These are phyloP conservation scores for Nemania bipapillata DNA, from an alignment of 2,329 filamentous ascomycete genomes.

Conservation along the genomic window DNA sequence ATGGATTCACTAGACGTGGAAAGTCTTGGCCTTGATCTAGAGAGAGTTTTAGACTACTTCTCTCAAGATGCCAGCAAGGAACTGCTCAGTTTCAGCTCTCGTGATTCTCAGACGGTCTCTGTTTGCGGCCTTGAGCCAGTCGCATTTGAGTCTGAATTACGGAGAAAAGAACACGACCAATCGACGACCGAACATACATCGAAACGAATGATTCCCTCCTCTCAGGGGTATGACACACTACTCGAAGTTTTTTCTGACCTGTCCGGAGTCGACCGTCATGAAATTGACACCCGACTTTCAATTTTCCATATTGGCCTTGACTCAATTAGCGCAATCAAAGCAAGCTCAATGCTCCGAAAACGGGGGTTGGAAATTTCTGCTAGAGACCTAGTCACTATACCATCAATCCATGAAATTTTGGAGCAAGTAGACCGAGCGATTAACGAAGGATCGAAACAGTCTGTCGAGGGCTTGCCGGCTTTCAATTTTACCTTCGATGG, in stretches of 20 bases:
- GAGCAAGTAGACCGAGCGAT: slow-evolving; percentile 41
- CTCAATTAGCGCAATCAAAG: slow-evolving; percentile 90
- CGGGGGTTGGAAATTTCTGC: slow-evolving; percentile 71
- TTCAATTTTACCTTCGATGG: slow-evolving; percentile 48
- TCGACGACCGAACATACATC: background rate
- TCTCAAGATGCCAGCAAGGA: slow-evolving; percentile 60
- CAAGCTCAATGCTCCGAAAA: slow-evolving; percentile 75
- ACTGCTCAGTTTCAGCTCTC: slow-evolving; percentile 64
- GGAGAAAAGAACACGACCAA: background rate
- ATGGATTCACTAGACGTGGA: slow-evolving; percentile 60
- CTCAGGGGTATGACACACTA: slow-evolving; percentile 47
- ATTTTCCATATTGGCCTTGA: slow-evolving; percentile 89
- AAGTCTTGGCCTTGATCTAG: slow-evolving; percentile 67
- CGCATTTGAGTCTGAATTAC: slow-evolving; percentile 30
- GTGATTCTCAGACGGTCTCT: slow-evolving; percentile 58
- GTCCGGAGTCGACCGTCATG: slow-evolving; percentile 67
- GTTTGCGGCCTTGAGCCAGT: slow-evolving; percentile 72
- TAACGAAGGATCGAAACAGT: background rate
- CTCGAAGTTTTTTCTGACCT: slow-evolving; percentile 64
- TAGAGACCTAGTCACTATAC: slow-evolving; percentile 74
- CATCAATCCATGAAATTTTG: slow-evolving; percentile 73
- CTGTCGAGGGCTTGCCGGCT: background rate
- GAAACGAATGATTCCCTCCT: background rate
- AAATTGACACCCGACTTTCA: slow-evolving; percentile 70
- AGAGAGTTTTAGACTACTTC: slow-evolving; percentile 68